A percentile compares a stretch with the other conserved stretches of the same genome.
These are phyloP conservation scores for Trypanosomatidae sp. DNA, from an alignment of 208 protist genomes.

Conservation along the genomic window DNA sequence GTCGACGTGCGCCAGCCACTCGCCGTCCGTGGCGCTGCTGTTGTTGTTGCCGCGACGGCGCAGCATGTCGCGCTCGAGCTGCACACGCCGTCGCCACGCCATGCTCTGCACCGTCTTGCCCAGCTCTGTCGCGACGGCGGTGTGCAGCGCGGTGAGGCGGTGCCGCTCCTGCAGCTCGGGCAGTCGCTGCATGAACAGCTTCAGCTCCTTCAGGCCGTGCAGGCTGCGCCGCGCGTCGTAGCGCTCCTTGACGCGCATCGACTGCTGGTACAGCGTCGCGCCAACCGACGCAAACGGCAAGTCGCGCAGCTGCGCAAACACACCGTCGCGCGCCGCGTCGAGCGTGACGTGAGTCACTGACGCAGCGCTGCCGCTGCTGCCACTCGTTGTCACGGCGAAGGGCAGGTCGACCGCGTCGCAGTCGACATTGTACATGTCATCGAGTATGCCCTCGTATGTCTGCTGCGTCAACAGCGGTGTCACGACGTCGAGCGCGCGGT, in stretches of 20 bases:
- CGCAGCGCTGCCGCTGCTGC: slow-evolving; percentile 5
- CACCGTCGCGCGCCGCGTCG: slow-evolving; percentile 18
- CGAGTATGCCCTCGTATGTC: slow-evolving; percentile 86
- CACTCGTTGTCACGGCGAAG: slow-evolving; percentile 48
- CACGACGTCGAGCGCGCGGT: slow-evolving; percentile 64
- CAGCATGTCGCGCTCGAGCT: slow-evolving; percentile 69
- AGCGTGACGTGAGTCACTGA: slow-evolving; percentile 1
- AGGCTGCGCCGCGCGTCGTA: slow-evolving; percentile 80
- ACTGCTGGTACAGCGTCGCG: slow-evolving; percentile 66
- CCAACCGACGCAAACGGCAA: slow-evolving; percentile 66
- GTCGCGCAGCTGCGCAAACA: slow-evolving; percentile 76
- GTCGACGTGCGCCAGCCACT: slow-evolving; percentile 71
- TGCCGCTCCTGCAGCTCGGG: slow-evolving; percentile 82
- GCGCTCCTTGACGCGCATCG: slow-evolving; percentile 70
- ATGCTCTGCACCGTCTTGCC: slow-evolving; percentile 50
- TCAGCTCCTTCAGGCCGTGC: slow-evolving; percentile 73
- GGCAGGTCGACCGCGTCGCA: slow-evolving; percentile 39
- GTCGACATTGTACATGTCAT: slow-evolving; percentile 69
- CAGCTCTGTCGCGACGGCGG: slow-evolving; percentile 61
- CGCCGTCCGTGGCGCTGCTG: slow-evolving; percentile 47
- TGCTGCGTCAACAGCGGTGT: slow-evolving; percentile 81
- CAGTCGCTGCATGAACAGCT: slow-evolving; percentile 80
- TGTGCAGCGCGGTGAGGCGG: slow-evolving; percentile 66
- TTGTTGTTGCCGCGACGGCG: slow-evolving; percentile 26
- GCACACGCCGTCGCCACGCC: slow-evolving; percentile 45